A percentile compares a stretch with the other conserved stretches of the same genome.
These are phyloP conservation scores for Wolfiporia cocos DNA, from an alignment of 1,284 basidiomycete genomes.

Conservation along the genomic window DNA sequence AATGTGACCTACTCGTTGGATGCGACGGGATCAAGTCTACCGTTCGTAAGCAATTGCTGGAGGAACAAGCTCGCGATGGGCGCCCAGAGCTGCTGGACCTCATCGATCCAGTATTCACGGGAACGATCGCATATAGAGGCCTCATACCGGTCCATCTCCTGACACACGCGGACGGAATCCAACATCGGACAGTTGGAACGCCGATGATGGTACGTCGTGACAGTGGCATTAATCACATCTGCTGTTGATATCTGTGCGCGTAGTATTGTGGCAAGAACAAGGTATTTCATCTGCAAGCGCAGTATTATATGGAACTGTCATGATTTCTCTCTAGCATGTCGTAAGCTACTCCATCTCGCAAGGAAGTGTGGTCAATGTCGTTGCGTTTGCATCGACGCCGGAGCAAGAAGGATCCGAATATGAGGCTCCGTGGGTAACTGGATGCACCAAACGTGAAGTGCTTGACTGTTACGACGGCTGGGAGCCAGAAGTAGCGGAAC, in stretches of 20 bases:
- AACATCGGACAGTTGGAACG: slow-evolving; percentile 20
- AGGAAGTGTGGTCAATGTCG: slow-evolving; percentile 26
- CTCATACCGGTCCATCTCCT: slow-evolving; percentile 15
- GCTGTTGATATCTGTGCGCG: background rate
- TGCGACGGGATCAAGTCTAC: slow-evolving; percentile 47
- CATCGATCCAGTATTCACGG: slow-evolving; percentile 19
- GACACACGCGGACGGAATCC: slow-evolving; percentile 4
- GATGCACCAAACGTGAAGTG: slow-evolving; percentile 20
- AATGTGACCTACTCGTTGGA: slow-evolving; percentile 41
- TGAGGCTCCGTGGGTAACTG: slow-evolving; percentile 23
- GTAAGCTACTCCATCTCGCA: slow-evolving; percentile 27
- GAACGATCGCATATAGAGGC: slow-evolving; percentile 19
- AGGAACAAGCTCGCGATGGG: slow-evolving; percentile 13
- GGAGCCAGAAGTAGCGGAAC: slow-evolving; percentile 26
- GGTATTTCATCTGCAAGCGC: slow-evolving; percentile 9
- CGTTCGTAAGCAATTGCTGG: slow-evolving; percentile 34
- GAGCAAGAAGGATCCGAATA: slow-evolving; percentile 20
- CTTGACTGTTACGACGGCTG: slow-evolving; percentile 21
- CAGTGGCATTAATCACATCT: background rate
- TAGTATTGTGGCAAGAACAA: slow-evolving; percentile 29
- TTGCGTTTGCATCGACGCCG: slow-evolving; percentile 21
- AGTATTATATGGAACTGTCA: background rate
- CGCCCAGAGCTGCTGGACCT: slow-evolving; percentile 10
- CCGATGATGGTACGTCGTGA: slow-evolving; percentile 25
- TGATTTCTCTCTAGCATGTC: slow-evolving; percentile 21